A percentile compares a stretch with the other conserved stretches of the same genome.
phyloP scores from a whole-genome alignment of 73 alveolate genomes.

The Paramecium bursaria region DNA sequence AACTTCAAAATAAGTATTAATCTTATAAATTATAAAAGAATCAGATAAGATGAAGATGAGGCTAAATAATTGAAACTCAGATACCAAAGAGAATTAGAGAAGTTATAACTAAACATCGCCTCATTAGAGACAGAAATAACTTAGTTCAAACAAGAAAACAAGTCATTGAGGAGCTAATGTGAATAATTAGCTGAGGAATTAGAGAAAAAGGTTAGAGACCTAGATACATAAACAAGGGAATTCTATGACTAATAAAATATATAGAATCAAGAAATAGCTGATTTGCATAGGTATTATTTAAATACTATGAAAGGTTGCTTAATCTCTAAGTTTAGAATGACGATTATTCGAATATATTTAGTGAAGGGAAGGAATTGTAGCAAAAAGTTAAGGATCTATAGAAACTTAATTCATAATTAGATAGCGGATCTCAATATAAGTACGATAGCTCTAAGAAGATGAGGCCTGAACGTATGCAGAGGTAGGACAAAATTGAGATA shows the following conservation, averaged over 20 bases:
- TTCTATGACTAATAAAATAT: background rate
- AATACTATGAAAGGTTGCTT: background rate
- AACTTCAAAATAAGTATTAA: constrained; percentile 24
- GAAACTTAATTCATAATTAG: constrained; percentile 35
- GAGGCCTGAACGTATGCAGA: too few relatives aligned
- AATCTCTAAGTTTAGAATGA: constrained; percentile 37
- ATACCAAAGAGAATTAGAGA: constrained; percentile 34
- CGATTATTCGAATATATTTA: constrained; percentile 6
- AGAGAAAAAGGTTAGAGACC: constrained; percentile 36
- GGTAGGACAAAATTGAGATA: too few relatives aligned
- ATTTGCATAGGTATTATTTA: constrained; percentile 21
- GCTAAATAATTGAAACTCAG: background rate
- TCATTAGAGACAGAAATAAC: constrained; percentile 37
- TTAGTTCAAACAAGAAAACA: constrained; percentile 32
- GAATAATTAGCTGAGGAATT: constrained; percentile 57
- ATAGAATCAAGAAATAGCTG: constrained; percentile 50
- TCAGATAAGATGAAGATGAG: constrained; percentile 49
- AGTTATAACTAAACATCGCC: constrained; percentile 6
- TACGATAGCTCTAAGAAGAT: too few relatives aligned
- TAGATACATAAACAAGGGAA: constrained; percentile 5
- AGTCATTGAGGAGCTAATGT: constrained; percentile 39
- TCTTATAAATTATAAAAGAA: background rate
- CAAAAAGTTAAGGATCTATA: constrained; percentile 41
- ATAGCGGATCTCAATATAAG: too few relatives aligned
- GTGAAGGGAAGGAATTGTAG: constrained; percentile 38